A percentile compares a stretch with the other conserved stretches of the same genome.
Evolutionary conservation across 495 filamentous ascomycete species (phyloP).

Genomic region (Barbatosphaeria neglecta): DNA sequence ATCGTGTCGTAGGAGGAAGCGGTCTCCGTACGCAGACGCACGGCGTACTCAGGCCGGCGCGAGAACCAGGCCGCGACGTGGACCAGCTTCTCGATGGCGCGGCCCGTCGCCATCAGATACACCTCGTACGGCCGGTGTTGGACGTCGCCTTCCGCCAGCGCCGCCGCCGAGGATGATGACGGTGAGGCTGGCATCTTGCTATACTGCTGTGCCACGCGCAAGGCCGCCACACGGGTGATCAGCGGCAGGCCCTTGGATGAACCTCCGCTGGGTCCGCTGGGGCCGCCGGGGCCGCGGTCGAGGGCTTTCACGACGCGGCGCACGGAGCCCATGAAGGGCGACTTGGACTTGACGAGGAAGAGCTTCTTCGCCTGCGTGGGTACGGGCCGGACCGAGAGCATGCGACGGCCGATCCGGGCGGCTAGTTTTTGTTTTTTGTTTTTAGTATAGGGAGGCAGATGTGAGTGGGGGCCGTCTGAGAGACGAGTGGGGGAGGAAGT

Average conservation of each 20-base stretch:
- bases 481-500: too few species aligned
- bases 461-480: too few species aligned
- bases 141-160: neutral
- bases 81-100: conserved; percentile 59
- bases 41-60: conserved; percentile 39
- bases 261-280: conserved; percentile 7
- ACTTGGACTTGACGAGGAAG: conserved; percentile 65
- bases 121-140: conserved; percentile 36
- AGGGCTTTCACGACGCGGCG: conserved; percentile 71
- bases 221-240: conserved; percentile 28
- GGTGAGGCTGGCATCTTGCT: too few species aligned
- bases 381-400: conserved; percentile 53
- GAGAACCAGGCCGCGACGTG: conserved; percentile 51
- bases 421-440: neutral
- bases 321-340: conserved; percentile 72
- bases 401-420: conserved; percentile 19
- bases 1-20: too few species aligned
- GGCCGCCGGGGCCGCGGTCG: conserved; percentile 47
- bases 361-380: conserved; percentile 37
- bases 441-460: neutral
- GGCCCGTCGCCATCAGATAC: conserved; percentile 60
- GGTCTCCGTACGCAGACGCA: conserved; percentile 48
- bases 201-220: conserved; percentile 14
- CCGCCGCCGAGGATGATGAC: too few species aligned
- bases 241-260: conserved; percentile 24